Evolutionary conservation across 1,284 basidiomycete species (phyloP).

Genomic region (Melampsora americana): DNA sequence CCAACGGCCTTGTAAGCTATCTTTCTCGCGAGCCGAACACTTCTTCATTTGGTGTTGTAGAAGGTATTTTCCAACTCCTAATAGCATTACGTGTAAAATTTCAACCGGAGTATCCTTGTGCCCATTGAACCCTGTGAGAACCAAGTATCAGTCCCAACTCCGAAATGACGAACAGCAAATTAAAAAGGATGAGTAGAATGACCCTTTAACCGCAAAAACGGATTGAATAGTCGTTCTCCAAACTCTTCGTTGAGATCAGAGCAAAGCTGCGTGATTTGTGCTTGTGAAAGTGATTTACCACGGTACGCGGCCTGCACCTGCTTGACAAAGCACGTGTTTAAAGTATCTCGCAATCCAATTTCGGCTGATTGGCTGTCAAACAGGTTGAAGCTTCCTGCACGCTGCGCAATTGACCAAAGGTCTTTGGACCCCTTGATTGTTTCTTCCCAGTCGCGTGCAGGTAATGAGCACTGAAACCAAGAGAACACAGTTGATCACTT

Average conservation of each 20-base stretch:
- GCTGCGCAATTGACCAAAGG: not conserved
- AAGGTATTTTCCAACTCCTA: conserved; percentile 56
- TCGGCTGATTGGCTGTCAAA: not conserved
- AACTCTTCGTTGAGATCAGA: not conserved
- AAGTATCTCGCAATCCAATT: not conserved
- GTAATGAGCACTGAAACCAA: no score
- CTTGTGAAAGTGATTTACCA: not conserved
- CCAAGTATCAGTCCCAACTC: not conserved
- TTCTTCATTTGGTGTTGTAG: conserved; percentile 54
- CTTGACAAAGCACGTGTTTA: not conserved
- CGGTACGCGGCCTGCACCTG: not conserved
- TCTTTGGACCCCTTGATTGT: no score
- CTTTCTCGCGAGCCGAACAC: conserved; percentile 45
- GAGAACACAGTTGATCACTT: no score
- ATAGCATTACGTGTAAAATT: conserved; percentile 55
- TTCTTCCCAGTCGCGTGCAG: no score
- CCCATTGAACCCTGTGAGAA: conserved; percentile 52
- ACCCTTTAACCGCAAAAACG: conserved; percentile 1
- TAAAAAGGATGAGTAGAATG: no score
- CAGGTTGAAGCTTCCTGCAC: not conserved
- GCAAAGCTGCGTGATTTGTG: no score
- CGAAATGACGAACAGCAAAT: no score
- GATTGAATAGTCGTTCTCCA: not conserved
- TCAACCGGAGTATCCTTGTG: conserved; percentile 55
- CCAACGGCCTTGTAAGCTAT: conserved; percentile 49